Percentiles rank a stretch among this genome's conserved stretches.
These are phyloP conservation scores for Hypoxylon subgilvum DNA, from an alignment of 495 filamentous ascomycete genomes.

Conservation along the genomic window DNA sequence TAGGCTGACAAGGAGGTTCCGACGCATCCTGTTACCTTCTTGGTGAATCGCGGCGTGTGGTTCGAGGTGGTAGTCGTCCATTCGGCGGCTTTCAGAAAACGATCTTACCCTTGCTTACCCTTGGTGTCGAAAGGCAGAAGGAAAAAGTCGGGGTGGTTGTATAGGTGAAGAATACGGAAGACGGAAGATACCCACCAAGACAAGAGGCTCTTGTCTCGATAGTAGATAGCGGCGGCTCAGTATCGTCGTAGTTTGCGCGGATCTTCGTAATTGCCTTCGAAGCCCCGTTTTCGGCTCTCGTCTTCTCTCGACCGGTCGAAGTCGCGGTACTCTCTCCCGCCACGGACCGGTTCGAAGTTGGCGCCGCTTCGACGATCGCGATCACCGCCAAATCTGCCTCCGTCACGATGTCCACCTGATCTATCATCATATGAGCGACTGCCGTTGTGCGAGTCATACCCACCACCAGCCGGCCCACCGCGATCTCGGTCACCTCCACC, in stretches of 20 bases:
- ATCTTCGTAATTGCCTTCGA: constrained; percentile 77
- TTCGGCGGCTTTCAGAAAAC: constrained; percentile 17
- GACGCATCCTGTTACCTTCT: constrained; percentile 27
- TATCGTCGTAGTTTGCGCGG: constrained; percentile 80
- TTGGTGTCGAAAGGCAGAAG: constrained; percentile 61
- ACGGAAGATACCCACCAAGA: constrained; percentile 55
- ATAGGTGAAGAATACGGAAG: constrained; percentile 39
- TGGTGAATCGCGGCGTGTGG: constrained; percentile 5
- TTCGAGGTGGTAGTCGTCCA: constrained; percentile 4
- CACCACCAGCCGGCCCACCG: constrained; percentile 59
- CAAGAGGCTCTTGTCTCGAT: constrained; percentile 46
- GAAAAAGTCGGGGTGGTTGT: constrained; percentile 41
- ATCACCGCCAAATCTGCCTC: constrained; percentile 63
- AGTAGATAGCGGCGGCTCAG: constrained; percentile 48
- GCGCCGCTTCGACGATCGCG: constrained; percentile 66
- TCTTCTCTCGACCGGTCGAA: constrained; percentile 55
- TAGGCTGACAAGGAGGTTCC: neutral
- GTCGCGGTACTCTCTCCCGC: constrained; percentile 54
- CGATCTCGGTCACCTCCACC: constrained; percentile 51
- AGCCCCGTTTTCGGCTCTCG: constrained; percentile 66
- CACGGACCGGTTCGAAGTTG: constrained; percentile 72
- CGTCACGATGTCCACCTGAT: constrained; percentile 55
- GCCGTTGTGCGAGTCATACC: constrained; percentile 64
- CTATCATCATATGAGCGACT: constrained; percentile 68
- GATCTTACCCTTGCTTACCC: constrained; percentile 67